These are phyloP conservation scores for Scenedesmus sp. DNA, from an alignment of 163 green algal genomes.

Conservation along the genomic window DNA sequence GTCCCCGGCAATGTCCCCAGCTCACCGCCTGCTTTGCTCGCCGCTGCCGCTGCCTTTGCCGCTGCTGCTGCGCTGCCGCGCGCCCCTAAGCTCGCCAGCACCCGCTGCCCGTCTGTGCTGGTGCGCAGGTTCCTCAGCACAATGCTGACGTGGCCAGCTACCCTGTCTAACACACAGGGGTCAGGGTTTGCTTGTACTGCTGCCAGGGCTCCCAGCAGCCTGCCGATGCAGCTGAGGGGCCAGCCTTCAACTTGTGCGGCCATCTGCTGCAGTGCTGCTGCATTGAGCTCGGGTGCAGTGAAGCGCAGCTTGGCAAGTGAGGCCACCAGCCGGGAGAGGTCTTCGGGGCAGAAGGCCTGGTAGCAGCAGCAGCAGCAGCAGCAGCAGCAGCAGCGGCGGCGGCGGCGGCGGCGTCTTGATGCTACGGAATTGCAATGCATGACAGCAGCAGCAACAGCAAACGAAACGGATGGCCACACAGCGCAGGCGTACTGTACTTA, in stretches of 20 bases:
- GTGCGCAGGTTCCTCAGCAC: conserved; percentile 40
- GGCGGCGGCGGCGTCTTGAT: background rate
- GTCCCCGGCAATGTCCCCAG: background rate
- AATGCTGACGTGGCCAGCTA: conserved; percentile 6
- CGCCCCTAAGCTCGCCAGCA: background rate
- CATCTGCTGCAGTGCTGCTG: conserved; percentile 41
- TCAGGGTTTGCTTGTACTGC: conserved; percentile 16
- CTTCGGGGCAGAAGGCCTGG: conserved; percentile 47
- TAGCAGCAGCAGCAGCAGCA: background rate
- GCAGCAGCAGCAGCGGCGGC: background rate
- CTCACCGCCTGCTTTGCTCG: background rate
- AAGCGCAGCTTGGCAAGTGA: conserved; percentile 36
- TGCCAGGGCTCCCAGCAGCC: conserved; percentile 17
- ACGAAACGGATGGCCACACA: too few species aligned
- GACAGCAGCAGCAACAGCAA: background rate
- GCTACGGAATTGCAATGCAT: background rate
- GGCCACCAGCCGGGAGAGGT: conserved; percentile 21
- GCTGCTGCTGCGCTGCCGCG: background rate
- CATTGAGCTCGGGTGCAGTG: background rate
- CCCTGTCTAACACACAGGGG: conserved; percentile 4
- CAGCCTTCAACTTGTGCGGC: conserved; percentile 16
- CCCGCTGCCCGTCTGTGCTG: conserved; percentile 47
- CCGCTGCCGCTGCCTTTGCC: background rate
- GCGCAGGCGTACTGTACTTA: too few species aligned
- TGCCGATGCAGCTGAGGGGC: conserved; percentile 46